phyloP scores from a whole-genome alignment of 371 early-diverging fungal genomes.

The Globomyces sp. region DNA sequence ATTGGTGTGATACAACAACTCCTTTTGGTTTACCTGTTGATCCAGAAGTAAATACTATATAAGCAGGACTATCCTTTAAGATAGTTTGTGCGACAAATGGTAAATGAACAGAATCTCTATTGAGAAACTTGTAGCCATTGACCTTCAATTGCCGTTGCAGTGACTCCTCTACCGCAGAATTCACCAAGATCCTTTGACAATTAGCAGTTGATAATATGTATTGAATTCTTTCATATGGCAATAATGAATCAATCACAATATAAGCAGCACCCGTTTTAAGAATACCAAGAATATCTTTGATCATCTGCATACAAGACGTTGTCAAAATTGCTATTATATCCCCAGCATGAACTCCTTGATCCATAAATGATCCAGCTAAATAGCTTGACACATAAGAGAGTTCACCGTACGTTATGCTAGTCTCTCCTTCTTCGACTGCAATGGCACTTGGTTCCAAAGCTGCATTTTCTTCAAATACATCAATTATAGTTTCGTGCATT shows the following conservation, averaged over 20 bases:
- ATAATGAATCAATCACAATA: slow-evolving; percentile 5
- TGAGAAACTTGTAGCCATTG: not conserved
- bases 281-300: slow-evolving; percentile 9
- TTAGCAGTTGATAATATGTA: slow-evolving; percentile 8
- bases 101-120: not conserved
- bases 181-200: not conserved
- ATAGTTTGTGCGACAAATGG: not conserved
- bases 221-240: slow-evolving; percentile 5
- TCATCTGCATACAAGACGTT: slow-evolving; percentile 15
- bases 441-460: not conserved
- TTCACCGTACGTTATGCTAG: slow-evolving; percentile 14
- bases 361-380: not conserved
- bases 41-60: slow-evolving; percentile 30
- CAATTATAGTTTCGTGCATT: too few species aligned
- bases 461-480: slow-evolving; percentile 17
- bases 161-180: not conserved
- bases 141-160: not conserved
- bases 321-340: slow-evolving; percentile 11
- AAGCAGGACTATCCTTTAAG: slow-evolving; percentile 11
- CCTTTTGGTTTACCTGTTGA: slow-evolving; percentile 40
- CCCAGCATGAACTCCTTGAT: slow-evolving; percentile 3
- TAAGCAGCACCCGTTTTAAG: slow-evolving; percentile 15
- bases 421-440: slow-evolving; percentile 16
- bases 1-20: slow-evolving; percentile 10
- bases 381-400: not conserved